These are phyloP conservation scores for Trichophyton schoenleinii DNA, from an alignment of 2,329 filamentous ascomycete species.

Conservation along the genomic window DNA sequence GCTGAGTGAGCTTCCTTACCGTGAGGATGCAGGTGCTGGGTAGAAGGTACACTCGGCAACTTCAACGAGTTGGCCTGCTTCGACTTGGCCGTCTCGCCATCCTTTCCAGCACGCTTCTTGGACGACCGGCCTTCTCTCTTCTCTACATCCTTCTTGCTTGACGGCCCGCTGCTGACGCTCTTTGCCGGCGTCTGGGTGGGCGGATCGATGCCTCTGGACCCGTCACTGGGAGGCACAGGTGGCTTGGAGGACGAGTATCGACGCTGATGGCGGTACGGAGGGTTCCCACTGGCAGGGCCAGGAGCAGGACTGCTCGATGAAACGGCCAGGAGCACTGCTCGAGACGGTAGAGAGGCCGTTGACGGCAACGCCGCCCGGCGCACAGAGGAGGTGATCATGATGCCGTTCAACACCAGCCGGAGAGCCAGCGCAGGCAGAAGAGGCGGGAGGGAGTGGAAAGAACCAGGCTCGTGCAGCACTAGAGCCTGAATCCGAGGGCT, in stretches of 20 bases:
- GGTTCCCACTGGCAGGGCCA: slow-evolving; percentile 22
- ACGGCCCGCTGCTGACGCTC: slow-evolving; percentile 22
- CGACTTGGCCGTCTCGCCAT: slow-evolving; percentile 24
- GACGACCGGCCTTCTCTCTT: slow-evolving; percentile 22
- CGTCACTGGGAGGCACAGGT: slow-evolving; percentile 35
- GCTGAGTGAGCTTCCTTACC: slow-evolving; percentile 22
- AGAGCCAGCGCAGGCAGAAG: neutral
- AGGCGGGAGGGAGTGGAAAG: neutral
- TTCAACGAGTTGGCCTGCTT: slow-evolving; percentile 30
- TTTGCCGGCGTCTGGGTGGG: slow-evolving; percentile 28
- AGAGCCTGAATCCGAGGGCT: neutral
- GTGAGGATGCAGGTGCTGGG: slow-evolving; percentile 37
- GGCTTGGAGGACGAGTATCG: slow-evolving; percentile 40
- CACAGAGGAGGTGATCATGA: slow-evolving; percentile 36
- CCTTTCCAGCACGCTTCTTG: slow-evolving; percentile 25
- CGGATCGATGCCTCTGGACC: slow-evolving; percentile 30
- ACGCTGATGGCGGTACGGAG: slow-evolving; percentile 27
- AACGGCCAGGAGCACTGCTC: slow-evolving; percentile 18
- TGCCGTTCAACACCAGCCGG: neutral
- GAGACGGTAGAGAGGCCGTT: slow-evolving; percentile 21
- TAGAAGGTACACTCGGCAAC: slow-evolving; percentile 38
- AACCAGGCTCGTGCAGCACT: neutral
- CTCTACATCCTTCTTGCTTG: slow-evolving; percentile 23
- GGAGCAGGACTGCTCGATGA: slow-evolving; percentile 15
- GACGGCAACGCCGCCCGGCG: slow-evolving; percentile 33